Evolutionary conservation across 2,329 filamentous ascomycete genomes (phyloP).

Genomic region (Epichloe gansuensis): DNA sequence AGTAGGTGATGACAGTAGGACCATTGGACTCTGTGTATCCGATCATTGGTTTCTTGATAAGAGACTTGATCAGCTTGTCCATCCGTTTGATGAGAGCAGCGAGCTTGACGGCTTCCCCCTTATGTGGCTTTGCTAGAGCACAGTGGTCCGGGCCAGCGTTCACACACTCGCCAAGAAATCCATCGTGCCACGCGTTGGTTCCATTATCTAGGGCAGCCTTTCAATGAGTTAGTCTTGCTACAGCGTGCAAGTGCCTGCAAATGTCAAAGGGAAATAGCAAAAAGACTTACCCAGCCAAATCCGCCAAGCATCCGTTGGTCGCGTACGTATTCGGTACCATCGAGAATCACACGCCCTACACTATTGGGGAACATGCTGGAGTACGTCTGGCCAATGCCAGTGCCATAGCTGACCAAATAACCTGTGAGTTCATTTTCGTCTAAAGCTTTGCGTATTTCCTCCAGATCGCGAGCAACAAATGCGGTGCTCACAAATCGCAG

Average conservation of each 20-base stretch:
- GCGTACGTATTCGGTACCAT: constrained; percentile 34
- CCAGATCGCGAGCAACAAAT: constrained; percentile 34
- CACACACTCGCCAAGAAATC: constrained; percentile 37
- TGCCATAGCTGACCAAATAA: constrained; percentile 39
- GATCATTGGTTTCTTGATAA: constrained; percentile 24
- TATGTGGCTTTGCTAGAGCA: constrained; percentile 25
- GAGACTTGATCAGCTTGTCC: constrained; percentile 22
- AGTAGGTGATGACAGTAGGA: constrained; percentile 33
- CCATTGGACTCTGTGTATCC: constrained; percentile 27
- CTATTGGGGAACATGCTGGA: constrained; percentile 36
- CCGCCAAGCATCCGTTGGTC: constrained; percentile 33
- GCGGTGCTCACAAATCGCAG: constrained; percentile 33
- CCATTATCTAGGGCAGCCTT: constrained; percentile 33
- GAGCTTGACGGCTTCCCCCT: constrained; percentile 19
- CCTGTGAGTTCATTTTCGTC: constrained; percentile 34
- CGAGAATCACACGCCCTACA: constrained; percentile 35
- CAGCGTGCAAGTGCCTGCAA: background rate
- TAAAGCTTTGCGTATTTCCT: constrained; percentile 33
- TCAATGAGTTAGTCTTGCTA: background rate
- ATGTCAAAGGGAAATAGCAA: background rate
- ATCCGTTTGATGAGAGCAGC: constrained; percentile 26
- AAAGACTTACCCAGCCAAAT: constrained; percentile 23
- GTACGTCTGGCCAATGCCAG: constrained; percentile 38
- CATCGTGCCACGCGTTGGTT: constrained; percentile 35
- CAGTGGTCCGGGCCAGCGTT: constrained; percentile 33